phyloP scores from a whole-genome alignment of 2,329 filamentous ascomycete species.

The Ophiostoma quercus region DNA sequence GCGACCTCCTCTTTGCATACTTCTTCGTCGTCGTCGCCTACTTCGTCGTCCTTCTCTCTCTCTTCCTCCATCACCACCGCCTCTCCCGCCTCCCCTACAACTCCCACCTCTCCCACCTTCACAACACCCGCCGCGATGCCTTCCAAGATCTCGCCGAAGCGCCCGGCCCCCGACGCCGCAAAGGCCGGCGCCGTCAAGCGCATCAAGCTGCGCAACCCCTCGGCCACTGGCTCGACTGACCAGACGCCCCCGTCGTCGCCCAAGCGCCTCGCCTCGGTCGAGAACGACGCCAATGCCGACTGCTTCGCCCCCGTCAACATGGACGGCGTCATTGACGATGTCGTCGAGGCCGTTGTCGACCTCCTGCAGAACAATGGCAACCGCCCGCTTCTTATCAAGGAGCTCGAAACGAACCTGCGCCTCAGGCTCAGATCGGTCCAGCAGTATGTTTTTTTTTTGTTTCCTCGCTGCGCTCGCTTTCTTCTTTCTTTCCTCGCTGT shows the following conservation, averaged over 20 bases:
- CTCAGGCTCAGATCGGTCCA: slow-evolving; percentile 76
- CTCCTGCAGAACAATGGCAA: slow-evolving; percentile 88
- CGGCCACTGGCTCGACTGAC: slow-evolving; percentile 29
- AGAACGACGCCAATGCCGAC: slow-evolving; percentile 31
- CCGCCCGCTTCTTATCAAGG: slow-evolving; percentile 88
- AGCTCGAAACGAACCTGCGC: slow-evolving; percentile 75
- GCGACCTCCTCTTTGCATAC: not conserved
- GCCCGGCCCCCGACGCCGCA: not conserved
- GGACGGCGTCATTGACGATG: slow-evolving; percentile 85
- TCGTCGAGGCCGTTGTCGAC: slow-evolving; percentile 83
- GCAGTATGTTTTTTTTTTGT: slow-evolving; percentile 60
- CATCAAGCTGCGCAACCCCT: slow-evolving; percentile 68
- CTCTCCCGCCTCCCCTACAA: not conserved
- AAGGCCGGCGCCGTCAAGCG: slow-evolving; percentile 48
- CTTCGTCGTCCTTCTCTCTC: slow-evolving; percentile 28
- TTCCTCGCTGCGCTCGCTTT: not conserved
- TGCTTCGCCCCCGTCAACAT: slow-evolving; percentile 59
- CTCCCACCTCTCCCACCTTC: no score
- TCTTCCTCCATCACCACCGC: slow-evolving; percentile 30
- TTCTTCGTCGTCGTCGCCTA: not conserved
- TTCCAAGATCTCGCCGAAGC: slow-evolving; percentile 30
- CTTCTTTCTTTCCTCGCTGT: not conserved
- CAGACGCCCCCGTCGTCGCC: slow-evolving; percentile 79
- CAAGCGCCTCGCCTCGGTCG: slow-evolving; percentile 39
- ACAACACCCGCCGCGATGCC: slow-evolving; percentile 28